Base-by-base conservation (phyloP, 2,329 filamentous ascomycete genomes). In the Graphiopsis chlorocephala region DNA sequence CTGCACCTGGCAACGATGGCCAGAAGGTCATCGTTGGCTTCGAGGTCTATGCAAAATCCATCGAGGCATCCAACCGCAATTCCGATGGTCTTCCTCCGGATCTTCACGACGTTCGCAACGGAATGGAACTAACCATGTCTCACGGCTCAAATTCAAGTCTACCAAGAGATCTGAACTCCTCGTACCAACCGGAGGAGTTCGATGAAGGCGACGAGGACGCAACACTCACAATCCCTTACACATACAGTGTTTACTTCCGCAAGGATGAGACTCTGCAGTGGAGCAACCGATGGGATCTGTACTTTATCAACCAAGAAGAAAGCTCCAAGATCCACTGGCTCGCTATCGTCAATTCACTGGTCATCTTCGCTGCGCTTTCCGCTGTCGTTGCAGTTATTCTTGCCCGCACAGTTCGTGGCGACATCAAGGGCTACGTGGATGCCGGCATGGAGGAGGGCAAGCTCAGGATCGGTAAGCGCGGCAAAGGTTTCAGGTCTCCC, bases 171-270 rank as follows among this genome's bases (percentile, higher is more conserved):
- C 85, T 88, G 66, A 84, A 86, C 29, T 84, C 84, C 0, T 87
- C 86, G 0, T 88, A 89, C 73, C 78, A 85, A 29, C 85, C 84
- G 80, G 85, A 64, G 80, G 79, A 82, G 48, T 67, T 72, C 23
- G 73, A 74, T 29, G 85, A 88, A 59, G 80, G 84, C 26, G 85
- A 89, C 48, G 88, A 90, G 65, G 85, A 84, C 28, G 85, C 86
- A 15, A 91, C 82, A 1, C 77, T 95, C 58, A 87, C 84, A 2
- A 89, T 96, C 60, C 91, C 92, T 0, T 96, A 93, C 77, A 91
- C 91, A 0, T 97, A 96, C 78, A 94, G 92, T 3, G 90, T 96
- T 15, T 96, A 95, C 78, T 97, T 93, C 80, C 88, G 91, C 60
- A 90, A 96, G 75, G 91, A 96, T 67, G 85, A 89, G 48, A 86